phyloP scores from a whole-genome alignment of 1,284 basidiomycete species.

The Fomitopsis betulina region DNA sequence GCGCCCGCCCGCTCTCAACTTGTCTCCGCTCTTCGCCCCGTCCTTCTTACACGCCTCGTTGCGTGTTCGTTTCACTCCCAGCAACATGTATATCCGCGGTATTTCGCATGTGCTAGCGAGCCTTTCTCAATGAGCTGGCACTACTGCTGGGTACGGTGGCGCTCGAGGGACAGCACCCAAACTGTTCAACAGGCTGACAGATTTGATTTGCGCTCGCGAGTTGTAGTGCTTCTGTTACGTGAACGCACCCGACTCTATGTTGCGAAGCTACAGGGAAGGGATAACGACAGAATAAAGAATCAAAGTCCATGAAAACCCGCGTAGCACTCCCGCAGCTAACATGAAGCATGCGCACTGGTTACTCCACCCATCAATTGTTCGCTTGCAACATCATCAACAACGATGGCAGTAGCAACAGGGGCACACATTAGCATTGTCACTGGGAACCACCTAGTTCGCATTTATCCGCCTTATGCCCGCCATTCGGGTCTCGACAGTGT shows the following conservation, averaged over 20 bases:
- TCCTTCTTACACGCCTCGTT: background rate
- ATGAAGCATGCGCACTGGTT: too few species aligned
- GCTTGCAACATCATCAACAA: too few species aligned
- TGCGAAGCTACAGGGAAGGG: background rate
- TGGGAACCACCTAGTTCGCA: too few species aligned
- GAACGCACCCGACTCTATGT: background rate
- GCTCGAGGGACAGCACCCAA: background rate
- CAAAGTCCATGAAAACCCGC: background rate
- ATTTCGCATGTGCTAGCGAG: too few species aligned
- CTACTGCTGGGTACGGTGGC: background rate
- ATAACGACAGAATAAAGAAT: background rate
- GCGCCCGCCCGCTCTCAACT: slow-evolving; percentile 1
- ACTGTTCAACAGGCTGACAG: background rate
- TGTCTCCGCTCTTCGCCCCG: background rate
- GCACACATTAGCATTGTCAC: too few species aligned
- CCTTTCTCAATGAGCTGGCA: background rate
- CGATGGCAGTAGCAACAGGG: too few species aligned
- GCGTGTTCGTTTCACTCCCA: background rate
- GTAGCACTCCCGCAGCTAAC: too few species aligned
- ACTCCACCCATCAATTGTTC: too few species aligned
- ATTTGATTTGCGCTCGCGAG: background rate
- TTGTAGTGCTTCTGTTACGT: background rate
- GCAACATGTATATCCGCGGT: background rate
- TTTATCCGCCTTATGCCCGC: too few species aligned
- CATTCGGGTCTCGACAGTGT: slow-evolving; percentile 1